These are phyloP conservation scores for Daedaleopsis sinensis DNA, from an alignment of 768 basidiomycete species.

Conservation along the genomic window DNA sequence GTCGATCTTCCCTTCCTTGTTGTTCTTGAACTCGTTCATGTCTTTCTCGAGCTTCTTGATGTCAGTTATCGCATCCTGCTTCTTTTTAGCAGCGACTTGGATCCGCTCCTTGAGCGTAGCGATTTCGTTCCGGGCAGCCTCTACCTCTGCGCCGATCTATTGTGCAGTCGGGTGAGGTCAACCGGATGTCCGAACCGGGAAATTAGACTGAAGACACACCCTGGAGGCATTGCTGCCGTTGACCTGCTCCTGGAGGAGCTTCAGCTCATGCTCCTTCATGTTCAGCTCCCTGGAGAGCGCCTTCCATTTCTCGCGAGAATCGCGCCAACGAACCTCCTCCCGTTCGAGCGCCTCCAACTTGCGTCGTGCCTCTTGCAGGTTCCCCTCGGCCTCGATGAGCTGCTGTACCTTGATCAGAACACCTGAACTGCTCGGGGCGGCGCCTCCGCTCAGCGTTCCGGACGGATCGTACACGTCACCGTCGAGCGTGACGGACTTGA, in stretches of 20 bases:
- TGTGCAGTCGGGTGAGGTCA: neutral
- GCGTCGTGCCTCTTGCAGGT: conserved; percentile 51
- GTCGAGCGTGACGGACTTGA: conserved; percentile 88
- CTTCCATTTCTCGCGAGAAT: conserved; percentile 64
- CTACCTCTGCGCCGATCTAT: conserved; percentile 83
- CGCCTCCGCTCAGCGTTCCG: conserved; percentile 90
- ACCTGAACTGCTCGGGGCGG: conserved; percentile 76
- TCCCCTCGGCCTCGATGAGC: conserved; percentile 66
- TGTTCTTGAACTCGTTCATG: conserved; percentile 98
- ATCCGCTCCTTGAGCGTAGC: conserved; percentile 57
- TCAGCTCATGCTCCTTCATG: conserved; percentile 87
- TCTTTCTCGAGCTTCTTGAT: conserved; percentile 90
- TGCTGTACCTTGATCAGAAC: conserved; percentile 84
- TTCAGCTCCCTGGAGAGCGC: conserved; percentile 69
- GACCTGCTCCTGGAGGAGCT: conserved; percentile 80
- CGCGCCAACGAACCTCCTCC: conserved; percentile 55
- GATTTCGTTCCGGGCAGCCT: conserved; percentile 67
- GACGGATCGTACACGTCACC: conserved; percentile 98
- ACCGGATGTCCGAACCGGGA: neutral
- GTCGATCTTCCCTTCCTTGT: conserved; percentile 95
- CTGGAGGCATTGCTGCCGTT: conserved; percentile 87
- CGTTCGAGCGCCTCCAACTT: conserved; percentile 54
- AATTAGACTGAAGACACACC: conserved; percentile 43
- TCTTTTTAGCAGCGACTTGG: conserved; percentile 72
- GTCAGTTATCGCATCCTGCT: conserved; percentile 75